Conservation (phyloP, 805 yeast genomes). For the Saturnispora sanitii region DNA sequence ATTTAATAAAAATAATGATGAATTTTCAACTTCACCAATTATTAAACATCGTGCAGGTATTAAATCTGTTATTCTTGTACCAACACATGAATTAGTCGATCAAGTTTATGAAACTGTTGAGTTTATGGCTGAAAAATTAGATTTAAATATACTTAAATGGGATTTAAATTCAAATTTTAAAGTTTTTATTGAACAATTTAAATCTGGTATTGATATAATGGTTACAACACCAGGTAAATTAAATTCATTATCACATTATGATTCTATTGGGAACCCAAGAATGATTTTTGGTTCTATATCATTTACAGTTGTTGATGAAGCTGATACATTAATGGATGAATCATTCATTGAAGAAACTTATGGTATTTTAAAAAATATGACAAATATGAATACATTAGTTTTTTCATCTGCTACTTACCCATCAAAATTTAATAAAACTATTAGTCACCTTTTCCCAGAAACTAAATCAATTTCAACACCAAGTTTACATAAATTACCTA, state of each 20-base stretch:
- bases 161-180: slow-evolving; percentile 48
- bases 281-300: slow-evolving; percentile 36
- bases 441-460: slow-evolving; percentile 54
- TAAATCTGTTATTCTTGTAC: slow-evolving; percentile 68
- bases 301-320: slow-evolving; percentile 79
- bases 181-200: slow-evolving; percentile 39
- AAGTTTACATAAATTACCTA: slow-evolving; percentile 74
- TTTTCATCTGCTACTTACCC: slow-evolving; percentile 92
- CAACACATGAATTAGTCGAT: slow-evolving; percentile 80
- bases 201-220: slow-evolving; percentile 59
- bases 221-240: slow-evolving; percentile 82
- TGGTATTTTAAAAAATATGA: slow-evolving; percentile 38
- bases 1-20: slow-evolving; percentile 19
- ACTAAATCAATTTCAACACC: slow-evolving; percentile 65
- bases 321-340: slow-evolving; percentile 82
- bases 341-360: slow-evolving; percentile 65
- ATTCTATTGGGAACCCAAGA: slow-evolving; percentile 25
- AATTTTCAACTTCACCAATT: slow-evolving; percentile 12
- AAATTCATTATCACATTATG: slow-evolving; percentile 24
- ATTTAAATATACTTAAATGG: slow-evolving; percentile 47
- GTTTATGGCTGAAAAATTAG: slow-evolving; percentile 28
- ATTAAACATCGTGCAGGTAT: slow-evolving; percentile 35
- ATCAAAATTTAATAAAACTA: slow-evolving; percentile 53
- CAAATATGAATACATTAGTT: slow-evolving; percentile 49
- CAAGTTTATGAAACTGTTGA: slow-evolving; percentile 52